Evolutionary conservation across 495 filamentous ascomycete genomes (phyloP), one percentile per base, ranked within the genome.

Genomic region (Penicillium diatomitis): DNA sequence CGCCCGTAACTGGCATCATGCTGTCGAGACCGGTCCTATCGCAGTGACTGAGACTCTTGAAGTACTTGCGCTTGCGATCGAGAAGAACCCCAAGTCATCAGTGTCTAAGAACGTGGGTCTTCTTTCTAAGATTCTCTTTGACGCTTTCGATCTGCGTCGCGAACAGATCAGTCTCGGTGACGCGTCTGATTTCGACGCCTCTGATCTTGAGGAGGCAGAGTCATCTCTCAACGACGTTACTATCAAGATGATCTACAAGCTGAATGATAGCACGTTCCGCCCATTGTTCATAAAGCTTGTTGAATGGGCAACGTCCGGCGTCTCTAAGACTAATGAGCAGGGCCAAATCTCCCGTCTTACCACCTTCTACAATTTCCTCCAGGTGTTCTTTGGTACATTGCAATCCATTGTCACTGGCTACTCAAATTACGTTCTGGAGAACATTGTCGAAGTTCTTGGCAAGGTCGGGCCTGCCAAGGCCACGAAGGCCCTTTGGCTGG

Each of bases 321-420:
- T 67, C n/a, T 67, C 82, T 27, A 85, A 82, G 67, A 76, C 76
- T 47, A 84, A 88, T 49, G 58, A 54, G 2, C 53, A 69, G 32
- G 80, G 76, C 33, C 74, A 65, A 39, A 58, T 73, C 6, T 64
- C 80, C 27, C 78, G 90, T 9, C 73, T 75, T 40, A 80, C 69
- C 6, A 88, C 81, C 34, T 75, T 94, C 52, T 97, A 87, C 74
- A 76, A 78, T 33, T 94, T 97, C 70, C 68, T 92, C 40, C 66
- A 79, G 9, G 67, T 79, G 6, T 86, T 98, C 65, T 95, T 92
- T 55, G 77, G 80, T 42, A 84, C 79, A 48, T 82, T 98, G 42
- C 91, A 92, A 79, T 94, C 89, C 4, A 88, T 96, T 40, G 87
- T 96, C 39, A 98, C 94, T 4, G 82, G 81, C 64, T 98, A 98